phyloP scores from a whole-genome alignment of 2,329 filamentous ascomycete genomes.

The Monilinia fructigena region DNA sequence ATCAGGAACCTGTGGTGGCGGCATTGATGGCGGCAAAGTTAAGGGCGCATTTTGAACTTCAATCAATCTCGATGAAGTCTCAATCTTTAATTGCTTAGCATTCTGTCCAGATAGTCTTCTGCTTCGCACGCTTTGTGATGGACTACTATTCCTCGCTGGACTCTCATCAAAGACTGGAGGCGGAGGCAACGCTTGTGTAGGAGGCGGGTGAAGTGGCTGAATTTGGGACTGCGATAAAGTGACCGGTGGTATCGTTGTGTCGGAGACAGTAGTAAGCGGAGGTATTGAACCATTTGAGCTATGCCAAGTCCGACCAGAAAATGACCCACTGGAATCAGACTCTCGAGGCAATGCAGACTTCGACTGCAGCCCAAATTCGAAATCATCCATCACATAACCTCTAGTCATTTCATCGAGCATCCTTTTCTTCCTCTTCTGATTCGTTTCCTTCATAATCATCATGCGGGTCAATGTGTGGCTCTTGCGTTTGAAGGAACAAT shows the following conservation, averaged over 20 bases:
- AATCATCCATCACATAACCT: constrained; percentile 79
- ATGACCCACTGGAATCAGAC: constrained; percentile 71
- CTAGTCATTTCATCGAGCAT: constrained; percentile 85
- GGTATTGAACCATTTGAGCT: constrained; percentile 74
- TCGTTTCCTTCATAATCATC: constrained; percentile 64
- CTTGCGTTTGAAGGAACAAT: constrained; percentile 30
- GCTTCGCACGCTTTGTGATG: constrained; percentile 60
- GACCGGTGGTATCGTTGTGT: constrained; percentile 43
- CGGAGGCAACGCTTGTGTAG: constrained; percentile 38
- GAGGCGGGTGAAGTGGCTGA: constrained; percentile 44
- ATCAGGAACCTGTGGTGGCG: constrained; percentile 32
- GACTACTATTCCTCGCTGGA: constrained; percentile 37
- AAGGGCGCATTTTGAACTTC: constrained; percentile 27
- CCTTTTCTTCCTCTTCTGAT: constrained; percentile 68
- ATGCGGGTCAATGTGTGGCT: constrained; percentile 44
- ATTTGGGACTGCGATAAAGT: constrained; percentile 34
- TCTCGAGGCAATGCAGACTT: constrained; percentile 71
- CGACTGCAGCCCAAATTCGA: constrained; percentile 68
- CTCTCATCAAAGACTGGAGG: constrained; percentile 40
- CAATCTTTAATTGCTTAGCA: constrained; percentile 81
- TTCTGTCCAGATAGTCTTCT: constrained; percentile 79
- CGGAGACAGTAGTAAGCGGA: constrained; percentile 69
- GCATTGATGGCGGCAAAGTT: constrained; percentile 34
- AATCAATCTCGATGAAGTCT: constrained; percentile 53
- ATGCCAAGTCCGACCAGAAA: constrained; percentile 77